A percentile compares a stretch with the other conserved stretches of the same genome.
These are phyloP conservation scores for Blastobotrys apis DNA, from an alignment of 1,139 yeast genomes.

Conservation along the genomic window DNA sequence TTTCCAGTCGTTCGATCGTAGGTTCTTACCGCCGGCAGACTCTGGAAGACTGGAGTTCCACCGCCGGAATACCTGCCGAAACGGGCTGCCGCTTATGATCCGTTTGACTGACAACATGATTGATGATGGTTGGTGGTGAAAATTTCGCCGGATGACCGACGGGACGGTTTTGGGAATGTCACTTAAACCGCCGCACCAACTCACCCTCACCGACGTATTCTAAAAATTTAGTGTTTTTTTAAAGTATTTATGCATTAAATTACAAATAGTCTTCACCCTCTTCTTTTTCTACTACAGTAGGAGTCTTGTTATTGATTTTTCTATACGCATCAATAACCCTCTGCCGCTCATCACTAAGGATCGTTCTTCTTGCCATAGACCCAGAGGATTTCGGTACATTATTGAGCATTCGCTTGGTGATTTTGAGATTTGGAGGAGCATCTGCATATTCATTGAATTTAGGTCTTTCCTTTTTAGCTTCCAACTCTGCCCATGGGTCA, in stretches of 20 bases:
- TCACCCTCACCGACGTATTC: too few species aligned
- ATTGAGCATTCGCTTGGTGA: conserved; percentile 30
- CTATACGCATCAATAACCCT: conserved; percentile 36
- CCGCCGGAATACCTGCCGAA: conserved; percentile 4
- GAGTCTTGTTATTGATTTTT: too few species aligned
- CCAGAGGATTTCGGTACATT: conserved; percentile 42
- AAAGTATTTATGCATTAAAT: too few species aligned
- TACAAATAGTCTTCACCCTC: too few species aligned
- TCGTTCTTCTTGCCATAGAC: conserved; percentile 36
- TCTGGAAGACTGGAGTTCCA: conserved; percentile 24
- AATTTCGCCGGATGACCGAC: too few species aligned
- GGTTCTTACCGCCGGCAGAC: conserved; percentile 25
- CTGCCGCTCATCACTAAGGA: conserved; percentile 38
- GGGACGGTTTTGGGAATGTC: too few species aligned
- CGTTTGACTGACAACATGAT: too few species aligned
- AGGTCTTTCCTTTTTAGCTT: conserved; percentile 30
- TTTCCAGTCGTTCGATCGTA: conserved; percentile 31
- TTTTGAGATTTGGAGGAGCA: conserved; percentile 38
- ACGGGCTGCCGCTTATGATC: too few species aligned
- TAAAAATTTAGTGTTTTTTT: too few species aligned
- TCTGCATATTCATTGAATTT: conserved; percentile 42
- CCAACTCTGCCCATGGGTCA: conserved; percentile 40
- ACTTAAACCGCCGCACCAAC: too few species aligned
- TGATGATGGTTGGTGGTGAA: too few species aligned
- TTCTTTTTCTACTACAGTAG: too few species aligned